These are phyloP conservation scores for Nannizziopsis barbatae DNA, from an alignment of 2,329 filamentous ascomycete genomes.

Conservation along the genomic window DNA sequence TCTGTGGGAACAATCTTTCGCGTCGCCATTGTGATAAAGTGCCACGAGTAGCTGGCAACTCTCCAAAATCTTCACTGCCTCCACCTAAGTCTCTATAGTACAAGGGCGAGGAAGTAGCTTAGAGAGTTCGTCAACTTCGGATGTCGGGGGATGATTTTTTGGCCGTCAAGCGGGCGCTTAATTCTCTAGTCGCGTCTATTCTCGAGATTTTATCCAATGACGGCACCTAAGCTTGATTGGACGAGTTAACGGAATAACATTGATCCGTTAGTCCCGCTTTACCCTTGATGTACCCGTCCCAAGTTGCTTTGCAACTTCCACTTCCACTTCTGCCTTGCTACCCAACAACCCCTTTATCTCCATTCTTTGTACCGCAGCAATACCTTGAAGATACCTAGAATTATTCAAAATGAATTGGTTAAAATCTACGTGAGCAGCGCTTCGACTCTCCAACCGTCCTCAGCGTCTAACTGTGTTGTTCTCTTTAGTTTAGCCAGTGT, in stretches of 20 bases:
- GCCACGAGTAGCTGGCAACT: not conserved
- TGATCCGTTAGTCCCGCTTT: not conserved
- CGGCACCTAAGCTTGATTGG: not conserved
- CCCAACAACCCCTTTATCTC: not conserved
- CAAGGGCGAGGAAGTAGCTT: too few species aligned
- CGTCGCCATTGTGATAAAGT: constrained; percentile 19
- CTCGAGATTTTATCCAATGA: not conserved
- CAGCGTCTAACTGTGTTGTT: constrained; percentile 41
- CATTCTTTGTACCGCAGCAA: not conserved
- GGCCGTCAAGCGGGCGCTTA: not conserved
- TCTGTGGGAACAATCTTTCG: constrained; percentile 45
- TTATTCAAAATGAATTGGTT: constrained; percentile 81
- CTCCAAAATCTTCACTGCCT: too few species aligned
- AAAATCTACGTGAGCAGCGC: constrained; percentile 64
- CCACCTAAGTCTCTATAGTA: too few species aligned
- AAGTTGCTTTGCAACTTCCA: not conserved
- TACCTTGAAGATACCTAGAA: not conserved
- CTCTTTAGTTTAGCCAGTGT: constrained; percentile 53
- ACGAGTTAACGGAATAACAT: not conserved
- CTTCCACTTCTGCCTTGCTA: not conserved
- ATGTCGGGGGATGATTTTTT: not conserved
- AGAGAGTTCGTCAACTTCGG: too few species aligned
- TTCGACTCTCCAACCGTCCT: constrained; percentile 14
- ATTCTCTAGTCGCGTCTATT: not conserved
- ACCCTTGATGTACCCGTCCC: not conserved